Evolutionary conservation across 2,329 filamentous ascomycete genomes (phyloP), one percentile per base, ranked within the genome.

Genomic region (Neonectria neomacrospora): DNA sequence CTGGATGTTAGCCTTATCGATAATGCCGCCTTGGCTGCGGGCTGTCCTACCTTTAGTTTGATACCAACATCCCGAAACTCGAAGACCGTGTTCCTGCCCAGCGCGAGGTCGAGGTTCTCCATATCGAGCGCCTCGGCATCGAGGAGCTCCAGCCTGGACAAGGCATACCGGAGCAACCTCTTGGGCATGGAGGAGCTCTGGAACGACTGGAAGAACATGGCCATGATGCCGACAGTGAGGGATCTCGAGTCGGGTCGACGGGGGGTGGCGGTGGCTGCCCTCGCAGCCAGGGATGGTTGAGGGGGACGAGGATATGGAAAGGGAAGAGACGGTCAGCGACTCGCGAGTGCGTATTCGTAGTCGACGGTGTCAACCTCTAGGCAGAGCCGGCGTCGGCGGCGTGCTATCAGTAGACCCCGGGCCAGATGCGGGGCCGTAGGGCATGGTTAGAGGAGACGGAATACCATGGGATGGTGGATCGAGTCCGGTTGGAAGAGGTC

Each of bases 41-140:
- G 54, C 62, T 50, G 78, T 41, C 83, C 71, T 82, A 92, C 93
- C 83, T 93, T 87, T 63, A 94, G 80, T 75, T 90, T 91, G 67
- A 97, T 82, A 2, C 91, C 93, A 61, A 97, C 91, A 84, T 98
- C 91, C 71, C 90, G 89, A 71, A 97, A 90, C 78, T 97, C 94
- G 47, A 97, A 86, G 1, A 91, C 90, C 42, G 91, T 96, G 69
- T 90, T 90, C 77, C 90, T 90, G 34, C 96, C 96, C 79, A 93
- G 87, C 48, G 89, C 90, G 70, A 97, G 88, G 71, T 96, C 93
- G 67, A 98, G 81, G 70, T 93, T 93, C 68, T 96, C 93, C 65
- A 96, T 85, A 74, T 97, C 92, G 69, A 97, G 82, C 12, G 91
- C 90, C 75, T 96, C 91, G 61, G 93, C 91, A 74, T 98, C 96